A percentile compares a stretch with the other conserved stretches of the same genome.
phyloP scores from a whole-genome alignment of 1,284 basidiomycete species.

The Exobasidium cylindrosporum region DNA sequence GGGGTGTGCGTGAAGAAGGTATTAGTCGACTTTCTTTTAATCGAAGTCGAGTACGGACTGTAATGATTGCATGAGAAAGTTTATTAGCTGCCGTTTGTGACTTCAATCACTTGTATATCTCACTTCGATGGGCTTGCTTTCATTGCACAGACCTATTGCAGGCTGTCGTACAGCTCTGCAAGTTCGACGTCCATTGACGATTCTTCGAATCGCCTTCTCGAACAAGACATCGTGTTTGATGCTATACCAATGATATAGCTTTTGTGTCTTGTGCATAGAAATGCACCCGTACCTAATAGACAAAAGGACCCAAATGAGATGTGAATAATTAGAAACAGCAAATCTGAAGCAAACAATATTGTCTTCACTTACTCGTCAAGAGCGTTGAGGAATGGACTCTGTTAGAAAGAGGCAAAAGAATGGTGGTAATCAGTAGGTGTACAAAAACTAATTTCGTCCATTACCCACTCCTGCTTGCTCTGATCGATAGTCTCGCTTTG shows the following conservation, averaged over 20 bases:
- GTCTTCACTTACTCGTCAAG: neutral
- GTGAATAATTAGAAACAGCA: no score
- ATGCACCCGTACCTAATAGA: conserved; percentile 7
- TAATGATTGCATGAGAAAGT: no score
- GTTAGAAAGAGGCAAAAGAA: neutral
- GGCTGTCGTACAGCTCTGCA: neutral
- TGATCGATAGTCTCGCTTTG: neutral
- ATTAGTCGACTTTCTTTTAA: no score
- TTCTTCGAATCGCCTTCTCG: neutral
- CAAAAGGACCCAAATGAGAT: no score
- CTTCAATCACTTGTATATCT: no score
- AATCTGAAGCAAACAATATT: neutral
- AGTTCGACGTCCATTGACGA: neutral
- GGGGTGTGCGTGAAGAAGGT: neutral
- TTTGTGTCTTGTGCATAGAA: conserved; percentile 2
- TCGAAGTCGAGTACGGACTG: no score
- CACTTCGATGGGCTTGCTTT: neutral
- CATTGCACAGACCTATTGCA: neutral
- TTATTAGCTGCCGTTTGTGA: no score
- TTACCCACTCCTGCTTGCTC: neutral
- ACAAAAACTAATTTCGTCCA: no score
- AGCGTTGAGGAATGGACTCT: neutral
- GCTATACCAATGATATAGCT: neutral
- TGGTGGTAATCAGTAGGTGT: neutral
- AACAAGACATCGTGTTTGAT: neutral